Percentiles rank a stretch among this genome's conserved stretches.
Conservation (phyloP, 1,139 yeast genomes). For the Yamadazyma siamensis region DNA sequence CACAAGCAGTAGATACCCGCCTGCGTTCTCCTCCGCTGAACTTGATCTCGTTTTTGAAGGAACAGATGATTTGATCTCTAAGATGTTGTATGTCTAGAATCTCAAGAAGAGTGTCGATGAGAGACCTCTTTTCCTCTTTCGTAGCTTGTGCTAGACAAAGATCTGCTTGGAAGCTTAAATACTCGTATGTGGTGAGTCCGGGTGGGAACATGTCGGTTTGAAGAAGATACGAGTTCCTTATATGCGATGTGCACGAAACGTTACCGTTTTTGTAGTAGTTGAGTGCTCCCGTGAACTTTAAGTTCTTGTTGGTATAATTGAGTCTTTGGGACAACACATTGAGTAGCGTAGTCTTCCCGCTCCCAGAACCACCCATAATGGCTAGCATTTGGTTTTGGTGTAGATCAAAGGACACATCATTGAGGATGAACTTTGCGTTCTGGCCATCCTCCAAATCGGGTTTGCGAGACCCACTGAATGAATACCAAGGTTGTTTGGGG, state of each 20-base stretch:
- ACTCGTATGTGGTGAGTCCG: slow-evolving; percentile 68
- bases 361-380: slow-evolving; percentile 81
- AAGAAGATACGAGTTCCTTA: slow-evolving; percentile 65
- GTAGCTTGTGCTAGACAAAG: slow-evolving; percentile 49
- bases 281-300: slow-evolving; percentile 28
- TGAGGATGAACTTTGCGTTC: slow-evolving; percentile 21
- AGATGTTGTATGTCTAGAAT: slow-evolving; percentile 64
- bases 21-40: slow-evolving; percentile 87
- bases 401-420: slow-evolving; percentile 53
- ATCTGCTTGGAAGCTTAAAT: slow-evolving; percentile 67
- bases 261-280: slow-evolving; percentile 8
- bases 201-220: slow-evolving; percentile 77
- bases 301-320: slow-evolving; percentile 27
- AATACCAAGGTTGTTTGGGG: too few relatives aligned
- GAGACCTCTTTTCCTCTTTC: slow-evolving; percentile 34
- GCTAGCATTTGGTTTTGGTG: slow-evolving; percentile 57
- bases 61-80: slow-evolving; percentile 49
- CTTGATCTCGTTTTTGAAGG: slow-evolving; percentile 35
- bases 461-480: too few relatives aligned
- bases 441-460: slow-evolving; percentile 6
- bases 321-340: slow-evolving; percentile 69
- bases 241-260: slow-evolving; percentile 7
- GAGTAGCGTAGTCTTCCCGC: slow-evolving; percentile 80
- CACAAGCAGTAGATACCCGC: slow-evolving; percentile 74
- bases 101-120: slow-evolving; percentile 58